Evolutionary conservation across 495 filamentous ascomycete genomes (phyloP), one percentile per base, ranked within the genome.

Genomic region (Pyrenopolyporus hunteri): DNA sequence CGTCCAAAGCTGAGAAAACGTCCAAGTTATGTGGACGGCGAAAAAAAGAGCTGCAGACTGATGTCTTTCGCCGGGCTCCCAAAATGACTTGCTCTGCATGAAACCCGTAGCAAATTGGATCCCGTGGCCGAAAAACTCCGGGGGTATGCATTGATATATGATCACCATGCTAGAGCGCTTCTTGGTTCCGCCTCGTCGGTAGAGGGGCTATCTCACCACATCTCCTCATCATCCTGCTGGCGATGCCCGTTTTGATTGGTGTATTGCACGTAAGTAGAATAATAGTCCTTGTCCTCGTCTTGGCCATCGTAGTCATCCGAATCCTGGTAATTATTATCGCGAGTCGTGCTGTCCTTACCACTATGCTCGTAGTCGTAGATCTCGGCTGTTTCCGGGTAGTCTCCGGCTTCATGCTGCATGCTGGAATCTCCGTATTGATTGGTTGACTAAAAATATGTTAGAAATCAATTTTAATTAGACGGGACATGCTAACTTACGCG

Each of bases 281-380:
- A 71, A 36, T 71, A 69, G 54, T 71, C 69, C 55, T 67, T 71
- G 45, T 62, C 55, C 22, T 53, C 67, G 28, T 70, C 64, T 23
- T 70, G 64, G 25, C 14, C 16, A 4, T 33, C 58, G 26, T 72
- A 72, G 22, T 57, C 65, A 43, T 65, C 63, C 7, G 40, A 43
- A 26, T 70, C 61, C 22, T 66, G 66, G 35, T 72, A 70, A 25
- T 70, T 65, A 25, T 40, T 48, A n/a, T 61, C 64, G 23, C 52
- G 59, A 49, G 14, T 56, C 28, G 31, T 42, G 6, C 60, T 31
- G 17, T 69, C 64, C 37, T 66, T 70, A 43, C 69, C 69, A 40
- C 68, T 70, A 45, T 81, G 75, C 32, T 80, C 77, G 59, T 81
- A 78, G 46, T 81, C 78, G 59, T 80, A 81, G 19, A 80, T 76